Evolutionary conservation across 306 rosid genomes (phyloP).

Genomic region (Clitoria ternatea): DNA sequence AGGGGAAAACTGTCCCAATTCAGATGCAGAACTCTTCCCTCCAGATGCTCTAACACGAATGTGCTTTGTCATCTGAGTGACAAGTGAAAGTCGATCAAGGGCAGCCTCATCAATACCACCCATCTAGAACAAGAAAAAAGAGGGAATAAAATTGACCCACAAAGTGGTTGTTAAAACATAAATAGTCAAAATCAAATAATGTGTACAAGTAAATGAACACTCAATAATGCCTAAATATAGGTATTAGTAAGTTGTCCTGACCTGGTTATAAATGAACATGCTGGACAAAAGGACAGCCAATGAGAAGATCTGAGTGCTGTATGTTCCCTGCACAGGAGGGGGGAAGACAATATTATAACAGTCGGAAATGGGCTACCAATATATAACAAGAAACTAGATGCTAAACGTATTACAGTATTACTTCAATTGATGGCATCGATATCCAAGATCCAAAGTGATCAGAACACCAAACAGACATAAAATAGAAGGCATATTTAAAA

Average conservation of each 20-base stretch:
- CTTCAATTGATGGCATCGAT: neutral
- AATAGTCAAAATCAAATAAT: neutral
- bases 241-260: constrained; percentile 26
- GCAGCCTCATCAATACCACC: constrained; percentile 96
- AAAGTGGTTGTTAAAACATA: constrained; percentile 15
- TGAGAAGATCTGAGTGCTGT: constrained; percentile 95
- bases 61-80: constrained; percentile 93
- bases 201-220: neutral
- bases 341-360: neutral
- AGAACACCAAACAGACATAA: constrained; percentile 1
- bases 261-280: constrained; percentile 95
- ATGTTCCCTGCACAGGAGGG: constrained; percentile 58
- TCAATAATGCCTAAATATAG: constrained; percentile 9
- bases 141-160: neutral
- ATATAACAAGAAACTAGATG: neutral
- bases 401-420: neutral
- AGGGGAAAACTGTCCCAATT: constrained; percentile 79
- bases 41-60: constrained; percentile 76
- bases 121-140: constrained; percentile 44
- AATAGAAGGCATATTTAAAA: neutral
- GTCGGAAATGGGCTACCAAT: neutral
- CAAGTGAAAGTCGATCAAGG: constrained; percentile 90
- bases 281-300: constrained; percentile 89
- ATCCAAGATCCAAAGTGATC: neutral
- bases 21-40: constrained; percentile 57